A percentile compares a stretch with the other conserved stretches of the same genome.
Evolutionary conservation across 1,284 basidiomycete species (phyloP).

Genomic region (Rhodotorula sp.): DNA sequence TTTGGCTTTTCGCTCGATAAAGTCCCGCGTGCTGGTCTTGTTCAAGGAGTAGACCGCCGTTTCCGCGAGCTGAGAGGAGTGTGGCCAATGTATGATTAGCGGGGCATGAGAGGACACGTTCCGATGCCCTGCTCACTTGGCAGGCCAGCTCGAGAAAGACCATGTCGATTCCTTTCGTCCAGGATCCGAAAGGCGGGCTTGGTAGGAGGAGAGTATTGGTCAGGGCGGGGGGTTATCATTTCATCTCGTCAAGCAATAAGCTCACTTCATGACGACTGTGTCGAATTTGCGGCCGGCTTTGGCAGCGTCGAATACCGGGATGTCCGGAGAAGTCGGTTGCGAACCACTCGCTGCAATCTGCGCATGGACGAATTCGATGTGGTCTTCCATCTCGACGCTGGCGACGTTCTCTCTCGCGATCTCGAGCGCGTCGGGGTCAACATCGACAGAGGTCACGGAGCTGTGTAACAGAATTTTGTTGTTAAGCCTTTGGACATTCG

Average conservation of each 20-base stretch:
- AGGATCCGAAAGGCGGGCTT: constrained; percentile 44
- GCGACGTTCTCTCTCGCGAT: constrained; percentile 41
- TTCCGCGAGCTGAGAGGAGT: constrained; percentile 42
- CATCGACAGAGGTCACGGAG: constrained; percentile 42
- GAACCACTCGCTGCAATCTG: constrained; percentile 6
- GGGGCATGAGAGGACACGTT: background rate
- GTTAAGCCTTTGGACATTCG: background rate
- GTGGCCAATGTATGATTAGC: no score
- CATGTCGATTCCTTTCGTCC: constrained; percentile 44
- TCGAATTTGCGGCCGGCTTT: constrained; percentile 14
- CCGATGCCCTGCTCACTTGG: constrained; percentile 19
- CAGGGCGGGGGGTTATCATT: background rate
- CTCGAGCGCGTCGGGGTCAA: constrained; percentile 40
- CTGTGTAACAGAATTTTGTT: constrained; percentile 6
- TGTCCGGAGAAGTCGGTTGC: background rate
- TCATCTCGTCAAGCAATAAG: background rate
- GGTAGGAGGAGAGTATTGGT: background rate
- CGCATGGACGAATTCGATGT: constrained; percentile 40
- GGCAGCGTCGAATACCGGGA: constrained; percentile 17
- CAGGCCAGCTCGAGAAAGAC: constrained; percentile 44
- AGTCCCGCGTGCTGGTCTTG: constrained; percentile 44
- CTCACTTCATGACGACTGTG: constrained; percentile 44
- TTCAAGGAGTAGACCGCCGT: constrained; percentile 44
- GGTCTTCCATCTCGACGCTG: constrained; percentile 41
- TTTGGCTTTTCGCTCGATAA: constrained; percentile 41